Conservation (phyloP, 169 alveolate genomes). For the Cryptosporidium muris region DNA sequence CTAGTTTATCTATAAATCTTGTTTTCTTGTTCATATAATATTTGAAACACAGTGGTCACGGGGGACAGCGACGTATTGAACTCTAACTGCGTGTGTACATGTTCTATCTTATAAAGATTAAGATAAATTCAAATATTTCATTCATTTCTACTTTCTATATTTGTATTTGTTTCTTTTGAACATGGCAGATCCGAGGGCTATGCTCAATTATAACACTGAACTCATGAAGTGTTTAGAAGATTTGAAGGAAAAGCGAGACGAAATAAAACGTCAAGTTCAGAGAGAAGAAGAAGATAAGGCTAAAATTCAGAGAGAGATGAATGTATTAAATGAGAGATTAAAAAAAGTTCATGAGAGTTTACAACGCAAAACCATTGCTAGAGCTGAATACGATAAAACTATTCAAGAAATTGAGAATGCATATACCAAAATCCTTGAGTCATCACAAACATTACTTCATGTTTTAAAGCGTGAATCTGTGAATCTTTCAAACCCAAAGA, state of each 20-base stretch:
- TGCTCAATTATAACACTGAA: slow-evolving; percentile 88
- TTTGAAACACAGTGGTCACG: not conserved
- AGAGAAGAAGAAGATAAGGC: slow-evolving; percentile 87
- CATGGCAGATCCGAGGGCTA: slow-evolving; percentile 71
- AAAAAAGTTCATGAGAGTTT: slow-evolving; percentile 84
- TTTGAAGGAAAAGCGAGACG: slow-evolving; percentile 88
- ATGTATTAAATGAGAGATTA: slow-evolving; percentile 80
- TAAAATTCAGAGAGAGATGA: slow-evolving; percentile 84
- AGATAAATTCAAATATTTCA: too few relatives aligned
- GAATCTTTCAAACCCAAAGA: slow-evolving; percentile 80
- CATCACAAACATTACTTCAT: slow-evolving; percentile 90
- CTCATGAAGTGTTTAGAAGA: slow-evolving; percentile 89
- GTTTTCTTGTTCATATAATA: not conserved
- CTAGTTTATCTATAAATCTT: not conserved
- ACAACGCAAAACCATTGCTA: slow-evolving; percentile 85
- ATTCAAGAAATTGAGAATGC: slow-evolving; percentile 92
- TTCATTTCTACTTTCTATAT: too few relatives aligned
- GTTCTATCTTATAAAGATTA: not conserved
- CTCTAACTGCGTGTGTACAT: not conserved
- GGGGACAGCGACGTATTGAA: slow-evolving; percentile 65
- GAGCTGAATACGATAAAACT: slow-evolving; percentile 91
- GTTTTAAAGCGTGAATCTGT: slow-evolving; percentile 88
- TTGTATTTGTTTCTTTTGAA: not conserved
- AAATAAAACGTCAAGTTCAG: slow-evolving; percentile 83
- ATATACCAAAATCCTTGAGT: slow-evolving; percentile 89